These are phyloP conservation scores for Venturiaceae sp. DNA, from an alignment of 2,329 filamentous ascomycete genomes.

Conservation along the genomic window DNA sequence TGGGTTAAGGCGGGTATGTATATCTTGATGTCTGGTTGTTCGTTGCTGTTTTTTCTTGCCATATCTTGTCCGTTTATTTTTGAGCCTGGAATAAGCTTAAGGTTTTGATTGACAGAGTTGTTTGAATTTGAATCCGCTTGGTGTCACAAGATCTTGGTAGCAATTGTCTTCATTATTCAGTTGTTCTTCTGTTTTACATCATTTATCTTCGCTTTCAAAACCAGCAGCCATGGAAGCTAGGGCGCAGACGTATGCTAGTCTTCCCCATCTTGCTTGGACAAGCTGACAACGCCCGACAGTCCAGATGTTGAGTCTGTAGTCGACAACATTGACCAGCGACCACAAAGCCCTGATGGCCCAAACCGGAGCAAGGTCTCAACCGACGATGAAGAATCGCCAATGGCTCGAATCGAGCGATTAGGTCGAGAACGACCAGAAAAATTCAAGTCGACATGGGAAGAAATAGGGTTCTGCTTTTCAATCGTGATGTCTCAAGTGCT, in stretches of 20 bases:
- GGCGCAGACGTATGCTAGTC: background rate
- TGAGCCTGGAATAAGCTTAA: too few species aligned
- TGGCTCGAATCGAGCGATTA: conserved; percentile 42
- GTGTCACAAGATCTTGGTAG: too few species aligned
- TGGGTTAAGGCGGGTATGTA: background rate
- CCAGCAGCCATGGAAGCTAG: too few species aligned
- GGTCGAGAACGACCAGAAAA: conserved; percentile 51
- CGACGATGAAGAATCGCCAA: background rate
- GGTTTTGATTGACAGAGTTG: too few species aligned
- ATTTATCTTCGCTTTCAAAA: too few species aligned
- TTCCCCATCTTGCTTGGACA: background rate
- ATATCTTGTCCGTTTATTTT: too few species aligned
- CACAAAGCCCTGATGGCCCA: background rate
- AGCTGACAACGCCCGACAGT: background rate
- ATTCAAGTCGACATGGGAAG: conserved; percentile 45
- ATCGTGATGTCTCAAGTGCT: conserved; percentile 7
- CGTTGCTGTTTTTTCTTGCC: too few species aligned
- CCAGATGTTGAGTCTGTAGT: background rate
- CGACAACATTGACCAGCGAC: background rate
- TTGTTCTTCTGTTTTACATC: too few species aligned
- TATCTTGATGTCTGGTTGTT: too few species aligned
- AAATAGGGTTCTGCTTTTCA: conserved; percentile 53
- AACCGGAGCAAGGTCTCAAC: too few species aligned
- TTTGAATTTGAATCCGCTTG: too few species aligned
- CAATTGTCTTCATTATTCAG: too few species aligned